Evolutionary conservation across 352 stramenopile genomes (phyloP), one percentile per base, ranked within the genome.

Genomic region (Thalassiosira pacifica): DNA sequence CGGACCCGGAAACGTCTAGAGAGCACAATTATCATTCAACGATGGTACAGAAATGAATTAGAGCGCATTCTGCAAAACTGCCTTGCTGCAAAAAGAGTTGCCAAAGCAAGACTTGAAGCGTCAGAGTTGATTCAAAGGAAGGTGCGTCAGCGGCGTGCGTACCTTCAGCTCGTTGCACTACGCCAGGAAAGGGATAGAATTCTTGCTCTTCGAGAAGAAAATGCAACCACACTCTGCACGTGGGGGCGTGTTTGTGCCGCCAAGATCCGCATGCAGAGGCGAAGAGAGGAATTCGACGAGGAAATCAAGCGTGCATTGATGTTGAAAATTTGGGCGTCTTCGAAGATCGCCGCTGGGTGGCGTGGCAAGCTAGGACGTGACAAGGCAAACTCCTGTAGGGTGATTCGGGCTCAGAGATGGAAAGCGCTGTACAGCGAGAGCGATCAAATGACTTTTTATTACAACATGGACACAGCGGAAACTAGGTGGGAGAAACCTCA

Each of bases 401-500:
- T 93, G 61, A 67, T 92, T 22, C 96, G 96, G 71, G 96, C 96
- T 72, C 90, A 93, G 45, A 90, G 95, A 26, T 98, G 97, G 97
- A 98, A 98, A 88, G 87, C 96, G 75, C 94, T 98, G 40, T 86
- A 93, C 55, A 94, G 97, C 22, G 89, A 94, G 3, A 93, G 97
- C 59, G 52, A 84, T 16, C 52, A 88, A 64, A 65, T 77, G 55
- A 84, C 78, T 18, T 98, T 98, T 78, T 98, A 98, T 84, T 98
- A 98, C 82, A 98, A 98, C 94, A 10, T 77, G 59, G 74, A 88
- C 64, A 98, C 82, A 9, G 97, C 96, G 0, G 97, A 98, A 24
- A 96, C 98, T 24, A 91, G 96, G 16, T 97, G 97, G 81, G 93
- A 97, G 6, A 91, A 95, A 26, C 97, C 96, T 18, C 96, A 98